Percentiles rank a stretch among this genome's conserved stretches.
These are phyloP conservation scores for Pyrrhoderma noxium DNA, from an alignment of 1,284 basidiomycete genomes.

Conservation along the genomic window DNA sequence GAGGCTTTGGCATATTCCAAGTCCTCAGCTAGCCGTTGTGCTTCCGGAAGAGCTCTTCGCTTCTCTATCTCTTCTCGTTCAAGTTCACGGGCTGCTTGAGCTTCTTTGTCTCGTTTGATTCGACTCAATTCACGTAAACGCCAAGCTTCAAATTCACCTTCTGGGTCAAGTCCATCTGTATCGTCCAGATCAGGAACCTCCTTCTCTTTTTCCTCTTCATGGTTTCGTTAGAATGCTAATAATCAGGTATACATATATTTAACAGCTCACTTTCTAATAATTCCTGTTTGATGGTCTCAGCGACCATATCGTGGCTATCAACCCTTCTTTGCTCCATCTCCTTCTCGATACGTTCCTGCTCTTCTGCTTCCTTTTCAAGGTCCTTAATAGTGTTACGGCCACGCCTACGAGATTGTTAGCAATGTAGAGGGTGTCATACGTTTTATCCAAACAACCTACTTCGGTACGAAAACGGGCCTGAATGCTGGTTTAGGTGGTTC, in stretches of 20 bases:
- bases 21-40: constrained; percentile 85
- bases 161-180: constrained; percentile 88
- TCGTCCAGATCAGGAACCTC: constrained; percentile 87
- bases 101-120: constrained; percentile 88
- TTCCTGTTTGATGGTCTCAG: constrained; percentile 79
- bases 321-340: constrained; percentile 70
- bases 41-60: constrained; percentile 86
- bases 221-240: constrained; percentile 2
- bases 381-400: constrained; percentile 61
- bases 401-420: constrained; percentile 40
- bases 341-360: constrained; percentile 52
- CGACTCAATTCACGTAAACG: constrained; percentile 85
- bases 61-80: constrained; percentile 89
- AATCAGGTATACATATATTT: not conserved
- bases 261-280: constrained; percentile 71
- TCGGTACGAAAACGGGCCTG: constrained; percentile 86
- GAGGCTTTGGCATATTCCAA: constrained; percentile 75
- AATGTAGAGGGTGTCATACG: not conserved
- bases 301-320: constrained; percentile 81
- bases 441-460: constrained; percentile 45
- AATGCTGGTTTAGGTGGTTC: constrained; percentile 56
- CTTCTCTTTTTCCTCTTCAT: constrained; percentile 77
- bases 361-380: constrained; percentile 54
- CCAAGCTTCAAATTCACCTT: constrained; percentile 94
- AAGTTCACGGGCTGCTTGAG: constrained; percentile 65